Conservation (phyloP, 2,329 filamentous ascomycete species). For the Falciphora oryzae region DNA sequence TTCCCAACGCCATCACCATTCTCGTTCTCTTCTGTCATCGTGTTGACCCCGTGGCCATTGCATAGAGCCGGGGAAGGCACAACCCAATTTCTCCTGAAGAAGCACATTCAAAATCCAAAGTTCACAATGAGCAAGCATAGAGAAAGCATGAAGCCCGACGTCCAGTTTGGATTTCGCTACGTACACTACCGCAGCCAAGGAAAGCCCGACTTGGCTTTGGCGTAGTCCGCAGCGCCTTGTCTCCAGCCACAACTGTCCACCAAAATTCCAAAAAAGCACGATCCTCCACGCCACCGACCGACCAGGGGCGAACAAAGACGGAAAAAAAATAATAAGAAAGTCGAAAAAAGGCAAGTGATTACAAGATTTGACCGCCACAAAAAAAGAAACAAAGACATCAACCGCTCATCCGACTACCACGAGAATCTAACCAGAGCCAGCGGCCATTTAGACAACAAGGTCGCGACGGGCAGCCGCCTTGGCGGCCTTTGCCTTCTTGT, state of each 20-base stretch:
- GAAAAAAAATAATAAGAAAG: neutral
- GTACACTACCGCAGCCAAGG: neutral
- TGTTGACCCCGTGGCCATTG: too few relatives aligned
- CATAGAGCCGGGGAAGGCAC: too few relatives aligned
- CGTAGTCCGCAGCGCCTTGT: neutral
- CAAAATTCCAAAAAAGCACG: neutral
- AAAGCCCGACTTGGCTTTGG: neutral
- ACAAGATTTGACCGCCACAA: neutral
- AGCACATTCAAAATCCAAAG: neutral
- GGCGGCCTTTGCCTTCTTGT: slow-evolving; percentile 2
- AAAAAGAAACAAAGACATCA: neutral
- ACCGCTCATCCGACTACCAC: too few relatives aligned
- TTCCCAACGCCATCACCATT: too few relatives aligned
- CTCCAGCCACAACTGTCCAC: neutral
- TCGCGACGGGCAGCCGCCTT: too few relatives aligned
- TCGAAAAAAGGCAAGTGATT: neutral
- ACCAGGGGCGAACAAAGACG: too few relatives aligned
- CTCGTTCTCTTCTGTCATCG: too few relatives aligned
- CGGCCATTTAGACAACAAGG: too few relatives aligned
- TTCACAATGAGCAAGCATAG: neutral
- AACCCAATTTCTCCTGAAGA: too few relatives aligned
- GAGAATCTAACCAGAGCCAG: too few relatives aligned
- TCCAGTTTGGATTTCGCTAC: neutral
- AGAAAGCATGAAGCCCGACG: neutral
- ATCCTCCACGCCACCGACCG: neutral